Conservation (phyloP, 208 protist species). For the Phytomonas sp. region DNA sequence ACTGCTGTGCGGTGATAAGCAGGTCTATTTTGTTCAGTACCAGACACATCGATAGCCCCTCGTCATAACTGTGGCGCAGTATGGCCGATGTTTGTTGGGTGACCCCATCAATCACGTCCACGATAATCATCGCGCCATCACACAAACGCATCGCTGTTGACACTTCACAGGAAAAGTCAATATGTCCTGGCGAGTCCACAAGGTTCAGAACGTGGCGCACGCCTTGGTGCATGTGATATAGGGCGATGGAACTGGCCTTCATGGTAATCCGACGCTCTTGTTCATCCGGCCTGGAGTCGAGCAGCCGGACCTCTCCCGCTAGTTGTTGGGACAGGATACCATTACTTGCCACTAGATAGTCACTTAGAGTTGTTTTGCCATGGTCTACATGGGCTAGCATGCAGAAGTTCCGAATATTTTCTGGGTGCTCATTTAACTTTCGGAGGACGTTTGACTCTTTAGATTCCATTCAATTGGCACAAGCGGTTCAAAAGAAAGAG, state of each 20-base stretch:
- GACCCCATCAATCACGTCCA: constrained; percentile 98
- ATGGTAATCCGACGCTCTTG: constrained; percentile 98
- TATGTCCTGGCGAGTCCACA: constrained; percentile 99
- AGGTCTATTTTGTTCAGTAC: constrained; percentile 99
- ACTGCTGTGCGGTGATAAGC: constrained; percentile 90
- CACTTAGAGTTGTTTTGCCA: constrained; percentile 98
- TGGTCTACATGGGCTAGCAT: constrained; percentile 98
- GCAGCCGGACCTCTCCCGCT: constrained; percentile 95
- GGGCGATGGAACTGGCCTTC: constrained; percentile 97
- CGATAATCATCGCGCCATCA: constrained; percentile 96
- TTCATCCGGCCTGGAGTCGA: constrained; percentile 96
- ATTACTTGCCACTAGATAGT: constrained; percentile 96
- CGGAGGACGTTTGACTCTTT: constrained; percentile 21
- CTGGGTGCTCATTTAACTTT: constrained; percentile 56
- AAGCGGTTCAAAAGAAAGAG: background rate
- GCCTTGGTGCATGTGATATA: constrained; percentile 69
- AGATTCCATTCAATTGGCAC: background rate
- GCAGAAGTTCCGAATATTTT: constrained; percentile 94
- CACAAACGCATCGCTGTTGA: constrained; percentile 96
- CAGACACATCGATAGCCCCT: constrained; percentile 93
- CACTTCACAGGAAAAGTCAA: constrained; percentile 98
- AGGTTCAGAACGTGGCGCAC: constrained; percentile 93
- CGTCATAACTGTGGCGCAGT: constrained; percentile 92
- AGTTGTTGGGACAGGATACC: constrained; percentile 96
- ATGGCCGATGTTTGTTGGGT: constrained; percentile 93